Evolutionary conservation across 768 basidiomycete genomes (phyloP), one percentile per base, ranked within the genome.

Genomic region (Agrocybe pediades): DNA sequence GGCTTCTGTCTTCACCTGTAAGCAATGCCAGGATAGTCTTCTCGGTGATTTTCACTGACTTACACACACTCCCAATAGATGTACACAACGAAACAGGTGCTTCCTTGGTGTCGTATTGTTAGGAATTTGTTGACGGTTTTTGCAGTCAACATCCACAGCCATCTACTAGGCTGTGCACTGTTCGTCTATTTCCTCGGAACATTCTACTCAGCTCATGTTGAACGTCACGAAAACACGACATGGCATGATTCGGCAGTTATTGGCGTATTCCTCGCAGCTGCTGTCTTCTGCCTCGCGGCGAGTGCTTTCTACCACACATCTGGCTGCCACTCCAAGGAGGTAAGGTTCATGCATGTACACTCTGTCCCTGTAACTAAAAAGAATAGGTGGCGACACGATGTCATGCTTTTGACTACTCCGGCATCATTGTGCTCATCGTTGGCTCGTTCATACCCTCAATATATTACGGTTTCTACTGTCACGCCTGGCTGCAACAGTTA

Each of bases 141-240:
- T 23, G 13, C 54, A 90, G 91, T 95, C 51, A 95, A 95, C 70
- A 92, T 95, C 42, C 88, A 92, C 69, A 88, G 80, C 54, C 93
- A 95, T 65, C 73, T 93, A 7, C 80, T 84, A 73, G 89, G 85
- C 23, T 83, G 86, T 26, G 63, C 82, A 3, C 62, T 90, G 21
- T 91, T 90, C 64, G 62, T 72, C 15, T 76, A 77, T 65, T 69
- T 88, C 49, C 71, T 87, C 29, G 62, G 65, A 36, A 83, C 82
- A 4, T 82, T 85, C 58, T 78, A 79, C 53, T 68, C 75, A 20
- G 71, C 71, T 41, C 75, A 87, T 61, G 69, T 88, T 49, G 69
- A 70, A 24, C 67, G 71, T 20, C 79, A 87, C 56, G 75, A 79
- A 19, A 71, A 75, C 39, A 74, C 84, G 40, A 83, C 83, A 20